These are phyloP conservation scores for Elongisporangium senticosum DNA, from an alignment of 352 stramenopile species.

Conservation along the genomic window DNA sequence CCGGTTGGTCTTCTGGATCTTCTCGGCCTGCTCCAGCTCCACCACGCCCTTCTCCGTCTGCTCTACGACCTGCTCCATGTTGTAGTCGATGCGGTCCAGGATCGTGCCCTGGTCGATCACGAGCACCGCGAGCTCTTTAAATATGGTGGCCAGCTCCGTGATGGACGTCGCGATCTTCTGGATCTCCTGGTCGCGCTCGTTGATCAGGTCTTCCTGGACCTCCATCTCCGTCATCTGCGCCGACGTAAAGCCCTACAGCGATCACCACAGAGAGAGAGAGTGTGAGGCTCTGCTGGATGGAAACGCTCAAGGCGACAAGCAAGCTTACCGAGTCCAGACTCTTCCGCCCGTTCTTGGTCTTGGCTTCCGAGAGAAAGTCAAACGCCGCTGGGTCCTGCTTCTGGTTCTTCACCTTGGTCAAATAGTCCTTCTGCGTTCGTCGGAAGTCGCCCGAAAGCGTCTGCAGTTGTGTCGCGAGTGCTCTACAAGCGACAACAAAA, in stretches of 20 bases:
- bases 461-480: constrained; percentile 96
- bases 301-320: not conserved
- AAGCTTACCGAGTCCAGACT: constrained; percentile 46
- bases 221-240: constrained; percentile 96
- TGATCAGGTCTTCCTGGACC: constrained; percentile 93
- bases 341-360: constrained; percentile 48
- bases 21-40: constrained; percentile 98
- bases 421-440: constrained; percentile 97
- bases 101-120: constrained; percentile 99
- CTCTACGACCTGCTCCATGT: constrained; percentile 99
- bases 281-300: constrained; percentile 4
- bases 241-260: constrained; percentile 87
- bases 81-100: constrained; percentile 99
- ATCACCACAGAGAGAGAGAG: constrained; percentile 18
- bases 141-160: constrained; percentile 98
- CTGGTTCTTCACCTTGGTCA: constrained; percentile 94
- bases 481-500: constrained; percentile 20
- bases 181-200: constrained; percentile 95
- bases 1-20: constrained; percentile 96
- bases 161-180: constrained; percentile 98
- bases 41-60: constrained; percentile 98
- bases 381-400: constrained; percentile 93
- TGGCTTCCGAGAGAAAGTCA: constrained; percentile 84
- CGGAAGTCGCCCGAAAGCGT: constrained; percentile 95
- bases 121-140: constrained; percentile 99